phyloP scores from a whole-genome alignment of 495 filamentous ascomycete species.

The Talaromyces liani region DNA sequence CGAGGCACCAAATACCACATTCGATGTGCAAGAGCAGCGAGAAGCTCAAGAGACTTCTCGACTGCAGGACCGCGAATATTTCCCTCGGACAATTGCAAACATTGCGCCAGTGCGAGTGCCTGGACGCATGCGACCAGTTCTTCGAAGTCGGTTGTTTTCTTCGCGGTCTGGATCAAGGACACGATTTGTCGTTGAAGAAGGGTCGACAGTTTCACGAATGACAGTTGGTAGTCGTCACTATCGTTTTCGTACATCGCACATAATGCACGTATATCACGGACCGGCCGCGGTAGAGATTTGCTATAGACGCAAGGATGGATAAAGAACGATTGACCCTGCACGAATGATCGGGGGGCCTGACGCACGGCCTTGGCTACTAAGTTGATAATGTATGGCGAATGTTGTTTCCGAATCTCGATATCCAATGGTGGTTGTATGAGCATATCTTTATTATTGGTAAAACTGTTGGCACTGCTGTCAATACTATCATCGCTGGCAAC shows the following conservation, averaged over 20 bases:
- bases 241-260: constrained; percentile 18
- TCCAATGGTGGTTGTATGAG: constrained; percentile 10
- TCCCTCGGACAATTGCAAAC: constrained; percentile 27
- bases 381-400: constrained; percentile 13
- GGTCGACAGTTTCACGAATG: constrained; percentile 13
- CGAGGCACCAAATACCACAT: constrained; percentile 22
- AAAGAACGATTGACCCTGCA: constrained; percentile 19
- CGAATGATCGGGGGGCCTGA: constrained; percentile 14
- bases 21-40: constrained; percentile 14
- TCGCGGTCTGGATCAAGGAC: constrained; percentile 12
- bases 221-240: not conserved
- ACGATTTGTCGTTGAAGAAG: constrained; percentile 18
- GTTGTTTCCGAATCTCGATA: constrained; percentile 24
- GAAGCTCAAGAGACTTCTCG: constrained; percentile 18
- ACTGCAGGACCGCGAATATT: constrained; percentile 4
- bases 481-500: not conserved
- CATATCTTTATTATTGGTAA: not conserved
- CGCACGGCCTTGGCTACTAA: constrained; percentile 19
- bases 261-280: constrained; percentile 20
- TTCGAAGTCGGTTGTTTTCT: constrained; percentile 19
- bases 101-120: constrained; percentile 27
- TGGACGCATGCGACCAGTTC: constrained; percentile 30
- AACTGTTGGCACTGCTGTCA: not conserved
- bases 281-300: constrained; percentile 17
- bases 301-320: constrained; percentile 32